Conservation (phyloP, 2,329 filamentous ascomycete species). For the Dothiorella sarmentorum region DNA sequence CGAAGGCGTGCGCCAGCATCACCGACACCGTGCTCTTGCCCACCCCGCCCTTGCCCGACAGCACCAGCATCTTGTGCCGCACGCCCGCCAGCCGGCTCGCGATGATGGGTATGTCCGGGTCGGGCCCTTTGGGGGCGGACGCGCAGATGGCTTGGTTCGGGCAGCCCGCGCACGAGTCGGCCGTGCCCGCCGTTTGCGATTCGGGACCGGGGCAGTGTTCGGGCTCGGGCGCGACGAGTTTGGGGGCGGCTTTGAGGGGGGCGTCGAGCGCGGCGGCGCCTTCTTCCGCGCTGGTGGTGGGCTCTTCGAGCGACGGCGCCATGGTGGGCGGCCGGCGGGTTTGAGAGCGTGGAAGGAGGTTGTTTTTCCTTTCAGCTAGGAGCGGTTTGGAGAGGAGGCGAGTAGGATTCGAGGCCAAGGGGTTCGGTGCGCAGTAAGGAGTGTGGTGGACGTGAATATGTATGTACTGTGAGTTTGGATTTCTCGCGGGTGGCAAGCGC, state of each 20-base stretch:
- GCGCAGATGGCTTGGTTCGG: slow-evolving; percentile 96
- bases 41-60: slow-evolving; percentile 93
- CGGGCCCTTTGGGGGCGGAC: slow-evolving; percentile 88
- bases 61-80: slow-evolving; percentile 85
- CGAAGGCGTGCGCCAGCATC: slow-evolving; percentile 84
- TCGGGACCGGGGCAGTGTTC: slow-evolving; percentile 95
- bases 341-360: too few species aligned
- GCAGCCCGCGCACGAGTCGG: slow-evolving; percentile 87
- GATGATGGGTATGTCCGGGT: slow-evolving; percentile 89
- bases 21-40: slow-evolving; percentile 94
- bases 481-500: slow-evolving; percentile 10
- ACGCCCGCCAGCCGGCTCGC: slow-evolving; percentile 76
- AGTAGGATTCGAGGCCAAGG: too few species aligned
- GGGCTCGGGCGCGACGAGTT: slow-evolving; percentile 89
- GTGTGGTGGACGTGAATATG: neutral
- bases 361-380: too few species aligned
- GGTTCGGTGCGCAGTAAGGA: neutral
- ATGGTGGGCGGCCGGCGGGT: slow-evolving; percentile 44
- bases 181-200: slow-evolving; percentile 62
- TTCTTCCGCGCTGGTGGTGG: slow-evolving; percentile 55
- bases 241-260: slow-evolving; percentile 72
- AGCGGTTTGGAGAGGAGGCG: too few species aligned
- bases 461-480: slow-evolving; percentile 14
- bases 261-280: slow-evolving; percentile 54
- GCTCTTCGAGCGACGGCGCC: slow-evolving; percentile 77